A percentile compares a stretch with the other conserved stretches of the same genome.
Conservation (phyloP, 2,329 filamentous ascomycete species). For the Xylaria arbuscula region DNA sequence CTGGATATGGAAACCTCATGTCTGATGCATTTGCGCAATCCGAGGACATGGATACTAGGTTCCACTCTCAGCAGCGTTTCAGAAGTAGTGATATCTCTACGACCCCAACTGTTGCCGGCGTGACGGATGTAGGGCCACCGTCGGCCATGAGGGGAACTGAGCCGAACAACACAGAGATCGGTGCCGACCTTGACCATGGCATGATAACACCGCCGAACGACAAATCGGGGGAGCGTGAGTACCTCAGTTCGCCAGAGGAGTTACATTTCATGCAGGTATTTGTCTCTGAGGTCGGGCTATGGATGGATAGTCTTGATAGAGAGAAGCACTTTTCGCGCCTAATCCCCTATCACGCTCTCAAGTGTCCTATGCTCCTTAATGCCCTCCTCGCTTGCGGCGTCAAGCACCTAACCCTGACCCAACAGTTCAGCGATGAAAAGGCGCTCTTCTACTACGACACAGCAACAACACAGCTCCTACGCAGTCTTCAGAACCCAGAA, state of each 20-base stretch:
- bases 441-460: conserved; percentile 87
- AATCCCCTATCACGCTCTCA: conserved; percentile 84
- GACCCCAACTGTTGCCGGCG: conserved; percentile 53
- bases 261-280: conserved; percentile 92
- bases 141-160: conserved; percentile 44
- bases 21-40: conserved; percentile 41
- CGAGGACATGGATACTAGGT: conserved; percentile 45
- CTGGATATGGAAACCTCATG: conserved; percentile 42
- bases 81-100: conserved; percentile 54
- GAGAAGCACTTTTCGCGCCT: conserved; percentile 87
- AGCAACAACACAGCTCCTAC: conserved; percentile 81
- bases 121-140: conserved; percentile 51
- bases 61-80: conserved; percentile 45
- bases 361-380: conserved; percentile 88
- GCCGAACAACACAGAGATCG: conserved; percentile 52
- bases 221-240: conserved; percentile 63
- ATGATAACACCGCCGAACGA: conserved; percentile 57
- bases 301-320: conserved; percentile 93
- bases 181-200: conserved; percentile 45
- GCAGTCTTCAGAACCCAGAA: conserved; percentile 83
- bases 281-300: conserved; percentile 87
- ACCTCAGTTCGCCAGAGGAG: conserved; percentile 79
- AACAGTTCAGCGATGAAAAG: conserved; percentile 76
- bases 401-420: conserved; percentile 78
- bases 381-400: conserved; percentile 90